Evolutionary conservation across 441 rosid species (phyloP).

Genomic region (Euphorbia celastroides): DNA sequence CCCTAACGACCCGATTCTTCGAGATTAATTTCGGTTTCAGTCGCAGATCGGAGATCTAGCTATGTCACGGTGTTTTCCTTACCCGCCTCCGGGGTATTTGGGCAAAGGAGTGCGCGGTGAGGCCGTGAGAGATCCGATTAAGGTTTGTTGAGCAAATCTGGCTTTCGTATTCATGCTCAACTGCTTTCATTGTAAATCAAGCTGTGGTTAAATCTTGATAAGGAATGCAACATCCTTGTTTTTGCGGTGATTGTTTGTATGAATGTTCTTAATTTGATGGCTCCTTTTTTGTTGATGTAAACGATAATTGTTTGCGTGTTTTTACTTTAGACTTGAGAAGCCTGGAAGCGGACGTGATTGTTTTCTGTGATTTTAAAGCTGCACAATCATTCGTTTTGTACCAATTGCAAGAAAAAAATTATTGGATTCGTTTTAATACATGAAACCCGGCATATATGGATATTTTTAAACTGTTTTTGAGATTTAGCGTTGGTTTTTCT

Average conservation of each 20-base stretch:
- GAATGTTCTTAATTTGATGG: not conserved
- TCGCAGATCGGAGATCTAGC: conserved; percentile 8
- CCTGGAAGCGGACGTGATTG: not conserved
- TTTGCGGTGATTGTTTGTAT: not conserved
- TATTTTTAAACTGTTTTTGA: not conserved
- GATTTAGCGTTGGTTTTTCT: not conserved
- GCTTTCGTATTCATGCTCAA: conserved; percentile 37
- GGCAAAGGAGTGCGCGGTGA: conserved; percentile 34
- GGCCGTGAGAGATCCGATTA: conserved; percentile 51
- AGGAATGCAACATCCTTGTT: not conserved
- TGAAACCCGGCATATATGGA: too few relatives aligned
- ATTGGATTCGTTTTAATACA: too few relatives aligned
- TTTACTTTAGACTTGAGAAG: not conserved
- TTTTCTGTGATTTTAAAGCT: not conserved
- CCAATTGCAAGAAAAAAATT: not conserved
- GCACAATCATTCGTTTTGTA: too few relatives aligned
- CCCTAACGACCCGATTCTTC: not conserved
- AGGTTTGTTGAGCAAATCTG: conserved; percentile 69
- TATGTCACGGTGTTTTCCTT: conserved; percentile 76
- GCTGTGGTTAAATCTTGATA: conserved; percentile 4
- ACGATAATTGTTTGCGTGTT: not conserved
- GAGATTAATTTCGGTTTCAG: not conserved
- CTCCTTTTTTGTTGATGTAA: not conserved
- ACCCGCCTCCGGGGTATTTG: conserved; percentile 30
- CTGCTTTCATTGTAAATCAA: conserved; percentile 9